Percentiles rank a stretch among this genome's conserved stretches.
Evolutionary conservation across 2,329 filamentous ascomycete species (phyloP).

Genomic region (Monosporascus sp.): DNA sequence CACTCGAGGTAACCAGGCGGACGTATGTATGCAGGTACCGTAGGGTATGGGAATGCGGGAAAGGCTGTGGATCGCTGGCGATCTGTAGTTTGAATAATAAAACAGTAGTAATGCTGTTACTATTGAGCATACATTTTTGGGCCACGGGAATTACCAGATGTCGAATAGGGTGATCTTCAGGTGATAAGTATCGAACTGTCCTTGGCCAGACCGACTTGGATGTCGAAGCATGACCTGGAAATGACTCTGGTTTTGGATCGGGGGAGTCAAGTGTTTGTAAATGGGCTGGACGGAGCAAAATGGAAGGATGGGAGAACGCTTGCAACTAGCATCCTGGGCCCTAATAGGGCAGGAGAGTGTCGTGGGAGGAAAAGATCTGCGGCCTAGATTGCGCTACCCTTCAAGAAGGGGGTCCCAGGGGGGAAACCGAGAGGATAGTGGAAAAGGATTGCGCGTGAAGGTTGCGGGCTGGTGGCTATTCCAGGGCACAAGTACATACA

Average conservation of each 20-base stretch:
- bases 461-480: neutral
- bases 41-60: neutral
- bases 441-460: neutral
- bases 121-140: neutral
- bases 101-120: neutral
- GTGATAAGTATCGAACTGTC: neutral
- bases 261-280: neutral
- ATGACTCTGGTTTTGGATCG: neutral
- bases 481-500: too few relatives aligned
- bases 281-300: constrained; percentile 4
- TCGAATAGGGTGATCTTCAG: neutral
- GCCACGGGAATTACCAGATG: neutral
- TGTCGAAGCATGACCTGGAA: neutral
- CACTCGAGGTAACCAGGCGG: too few relatives aligned
- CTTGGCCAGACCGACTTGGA: neutral
- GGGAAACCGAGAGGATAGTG: neutral
- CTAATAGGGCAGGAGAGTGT: constrained; percentile 21
- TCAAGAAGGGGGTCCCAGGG: constrained; percentile 6
- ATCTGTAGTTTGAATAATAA: neutral
- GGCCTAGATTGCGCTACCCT: constrained; percentile 24
- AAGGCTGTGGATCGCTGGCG: neutral
- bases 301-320: neutral
- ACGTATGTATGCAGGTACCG: too few relatives aligned
- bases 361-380: constrained; percentile 26
- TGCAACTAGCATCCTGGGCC: constrained; percentile 13